Conservation (phyloP, 257 asterid species). For the Ophiorrhiza pumila region DNA sequence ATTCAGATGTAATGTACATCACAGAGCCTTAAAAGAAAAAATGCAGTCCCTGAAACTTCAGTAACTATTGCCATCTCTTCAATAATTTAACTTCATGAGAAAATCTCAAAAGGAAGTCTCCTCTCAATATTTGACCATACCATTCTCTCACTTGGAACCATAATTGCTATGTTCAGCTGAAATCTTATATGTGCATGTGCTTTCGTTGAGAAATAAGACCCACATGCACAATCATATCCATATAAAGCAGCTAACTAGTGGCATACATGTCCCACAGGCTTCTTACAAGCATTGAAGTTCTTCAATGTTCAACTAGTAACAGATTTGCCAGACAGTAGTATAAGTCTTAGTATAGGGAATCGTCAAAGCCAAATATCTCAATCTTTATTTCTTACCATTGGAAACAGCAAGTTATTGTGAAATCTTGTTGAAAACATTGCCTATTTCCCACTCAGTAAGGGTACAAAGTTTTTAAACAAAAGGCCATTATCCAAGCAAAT, state of each 20-base stretch:
- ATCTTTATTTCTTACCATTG: not conserved
- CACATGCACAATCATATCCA: not conserved
- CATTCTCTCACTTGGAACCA: not conserved
- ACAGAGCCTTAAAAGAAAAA: not conserved
- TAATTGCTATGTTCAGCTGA: not conserved
- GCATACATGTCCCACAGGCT: no score
- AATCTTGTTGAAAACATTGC: not conserved
- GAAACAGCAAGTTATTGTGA: not conserved
- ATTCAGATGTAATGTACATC: not conserved
- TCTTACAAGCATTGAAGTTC: not conserved
- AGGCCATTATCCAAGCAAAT: not conserved
- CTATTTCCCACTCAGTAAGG: not conserved
- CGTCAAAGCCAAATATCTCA: not conserved
- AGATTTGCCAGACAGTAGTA: not conserved
- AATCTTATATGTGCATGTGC: not conserved
- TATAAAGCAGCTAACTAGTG: not conserved
- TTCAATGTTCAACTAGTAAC: not conserved
- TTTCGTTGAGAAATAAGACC: not conserved
- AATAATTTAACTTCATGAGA: not conserved
- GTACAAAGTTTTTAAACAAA: not conserved
- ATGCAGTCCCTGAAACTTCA: not conserved
- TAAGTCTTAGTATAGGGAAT: not conserved
- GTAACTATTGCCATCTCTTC: not conserved
- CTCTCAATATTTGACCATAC: not conserved
- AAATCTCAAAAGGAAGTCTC: not conserved